Conservation (phyloP, 495 filamentous ascomycete species). For the Xylaria flabelliformis region DNA sequence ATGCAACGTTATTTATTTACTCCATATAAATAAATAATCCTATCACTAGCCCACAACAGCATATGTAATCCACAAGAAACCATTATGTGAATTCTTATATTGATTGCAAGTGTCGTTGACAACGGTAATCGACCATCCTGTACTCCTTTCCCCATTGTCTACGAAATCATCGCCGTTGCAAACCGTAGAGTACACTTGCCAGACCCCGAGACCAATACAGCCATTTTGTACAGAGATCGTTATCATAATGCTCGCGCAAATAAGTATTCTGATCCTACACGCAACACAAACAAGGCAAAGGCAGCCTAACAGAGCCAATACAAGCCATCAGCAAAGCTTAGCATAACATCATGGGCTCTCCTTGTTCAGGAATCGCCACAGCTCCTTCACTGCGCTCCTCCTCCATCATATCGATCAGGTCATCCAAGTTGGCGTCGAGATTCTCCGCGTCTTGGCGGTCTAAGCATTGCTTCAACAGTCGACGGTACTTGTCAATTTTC, state of each 20-base stretch:
- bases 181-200: conserved; percentile 3
- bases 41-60: neutral
- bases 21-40: neutral
- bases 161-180: neutral
- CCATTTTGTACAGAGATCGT: conserved; percentile 5
- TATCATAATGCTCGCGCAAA: neutral
- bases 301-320: neutral
- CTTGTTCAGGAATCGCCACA: conserved; percentile 28
- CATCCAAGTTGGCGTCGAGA: conserved; percentile 54
- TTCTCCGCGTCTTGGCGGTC: conserved; percentile 54
- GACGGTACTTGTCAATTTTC: conserved; percentile 56
- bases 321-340: conserved; percentile 17
- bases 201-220: neutral
- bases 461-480: conserved; percentile 52
- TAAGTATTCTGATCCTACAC: neutral
- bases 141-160: neutral
- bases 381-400: conserved; percentile 46
- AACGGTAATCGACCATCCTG: neutral
- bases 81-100: neutral
- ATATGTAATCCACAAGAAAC: neutral
- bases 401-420: conserved; percentile 60
- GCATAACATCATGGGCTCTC: conserved; percentile 38
- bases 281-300: neutral
- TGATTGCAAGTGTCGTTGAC: conserved; percentile 1
- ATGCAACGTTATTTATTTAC: neutral